phyloP scores from a whole-genome alignment of 768 basidiomycete genomes.

The Boletus reticuloceps region DNA sequence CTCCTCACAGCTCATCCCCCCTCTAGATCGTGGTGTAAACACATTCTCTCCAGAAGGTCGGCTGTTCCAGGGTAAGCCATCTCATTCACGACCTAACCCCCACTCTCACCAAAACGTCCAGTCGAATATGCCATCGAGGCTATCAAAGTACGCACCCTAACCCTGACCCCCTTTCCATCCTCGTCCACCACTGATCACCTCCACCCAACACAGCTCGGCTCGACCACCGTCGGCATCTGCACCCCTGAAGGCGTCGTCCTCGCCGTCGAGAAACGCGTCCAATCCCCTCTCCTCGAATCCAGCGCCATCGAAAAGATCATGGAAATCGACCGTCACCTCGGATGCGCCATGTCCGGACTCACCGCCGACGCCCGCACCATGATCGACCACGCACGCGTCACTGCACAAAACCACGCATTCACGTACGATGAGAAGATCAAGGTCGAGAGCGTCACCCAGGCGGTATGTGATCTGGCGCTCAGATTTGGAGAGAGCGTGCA shows the following conservation, averaged over 20 bases:
- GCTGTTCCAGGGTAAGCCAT: conserved; percentile 85
- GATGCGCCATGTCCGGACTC: conserved; percentile 96
- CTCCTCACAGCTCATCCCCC: not conserved
- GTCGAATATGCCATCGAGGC: conserved; percentile 99
- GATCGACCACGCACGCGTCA: conserved; percentile 99
- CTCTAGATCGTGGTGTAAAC: conserved; percentile 90
- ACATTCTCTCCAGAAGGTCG: conserved; percentile 99
- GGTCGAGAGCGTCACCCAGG: conserved; percentile 97
- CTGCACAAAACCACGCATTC: conserved; percentile 92
- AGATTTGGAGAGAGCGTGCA: conserved; percentile 99
- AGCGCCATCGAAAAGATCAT: conserved; percentile 99
- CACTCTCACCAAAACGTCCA: conserved; percentile 33
- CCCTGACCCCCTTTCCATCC: not conserved
- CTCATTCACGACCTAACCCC: not conserved
- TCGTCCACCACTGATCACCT: not conserved
- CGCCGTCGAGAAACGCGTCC: conserved; percentile 97
- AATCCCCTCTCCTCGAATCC: conserved; percentile 92
- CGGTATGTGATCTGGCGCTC: conserved; percentile 95
- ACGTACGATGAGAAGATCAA: conserved; percentile 97
- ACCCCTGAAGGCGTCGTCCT: conserved; percentile 90
- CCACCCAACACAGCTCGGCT: conserved; percentile 70
- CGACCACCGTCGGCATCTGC: conserved; percentile 93
- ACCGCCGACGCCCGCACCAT: conserved; percentile 99
- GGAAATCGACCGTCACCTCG: conserved; percentile 97
- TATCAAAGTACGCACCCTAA: conserved; percentile 79